Base-by-base conservation (phyloP, 495 filamentous ascomycete species). In the Extremus antarcticus region DNA sequence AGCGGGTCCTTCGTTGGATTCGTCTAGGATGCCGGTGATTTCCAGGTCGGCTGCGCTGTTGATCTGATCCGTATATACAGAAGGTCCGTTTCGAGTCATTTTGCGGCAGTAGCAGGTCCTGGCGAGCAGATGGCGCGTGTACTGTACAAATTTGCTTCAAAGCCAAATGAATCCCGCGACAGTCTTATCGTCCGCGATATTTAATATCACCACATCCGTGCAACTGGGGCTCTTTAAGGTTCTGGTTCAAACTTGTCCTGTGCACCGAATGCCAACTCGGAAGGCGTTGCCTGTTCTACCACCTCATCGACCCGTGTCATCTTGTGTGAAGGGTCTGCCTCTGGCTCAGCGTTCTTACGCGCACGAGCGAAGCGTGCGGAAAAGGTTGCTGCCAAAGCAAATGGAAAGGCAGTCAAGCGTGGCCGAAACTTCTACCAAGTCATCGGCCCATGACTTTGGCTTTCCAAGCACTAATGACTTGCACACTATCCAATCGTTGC, bases 401-500 rank as follows among this genome's bases (percentile, higher is more conserved):
- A 52, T 16, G 50, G 50, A 11, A 45, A 45, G 41, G 41, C 41
- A 7, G 7, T 45, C 41, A 52, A 52, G 32, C 50, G 50, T 40
- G 50, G 50, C 41, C 25, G 50, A 20, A 40, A 52, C 53, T 43
- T 55, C 43, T 15, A 19, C 43, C n/a, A 55, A 21, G 25, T 55
- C 53, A 15, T 55, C 43, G 46, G 25, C 53, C 49, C 25, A 55
- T 55, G 19, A 52, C 24, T 20, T 52, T 52, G 9, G 43, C 53
- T 43, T 55, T 22, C 43, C 53, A 19, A 55, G 4, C 13, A 51
- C 20, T 10, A 20, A 19, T 10, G 53, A 48, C 50, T 54, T n/a
- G n/a, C n/a, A n/a, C n/a, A n/a, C n/a, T 58, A 47, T 48, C 47
- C 43, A 39, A 58, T 53, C 23, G 50, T 29, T 50, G 49, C 25